phyloP scores from a whole-genome alignment of 768 basidiomycete species.

The Suillus plorans region DNA sequence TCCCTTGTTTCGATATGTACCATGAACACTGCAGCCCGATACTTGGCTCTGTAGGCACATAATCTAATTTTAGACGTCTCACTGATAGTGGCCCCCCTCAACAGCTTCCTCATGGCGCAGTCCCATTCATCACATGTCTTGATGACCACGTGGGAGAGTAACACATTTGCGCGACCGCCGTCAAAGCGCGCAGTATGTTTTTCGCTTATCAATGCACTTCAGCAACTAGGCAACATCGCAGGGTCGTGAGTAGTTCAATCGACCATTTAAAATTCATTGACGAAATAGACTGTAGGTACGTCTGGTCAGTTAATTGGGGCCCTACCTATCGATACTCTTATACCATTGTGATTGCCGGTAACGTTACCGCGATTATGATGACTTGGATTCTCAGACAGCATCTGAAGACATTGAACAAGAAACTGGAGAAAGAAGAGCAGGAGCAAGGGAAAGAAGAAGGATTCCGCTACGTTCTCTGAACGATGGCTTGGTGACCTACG shows the following conservation, averaged over 20 bases:
- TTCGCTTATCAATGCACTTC: slow-evolving; percentile 77
- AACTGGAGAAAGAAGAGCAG: slow-evolving; percentile 38
- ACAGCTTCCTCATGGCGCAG: slow-evolving; percentile 73
- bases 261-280: background rate
- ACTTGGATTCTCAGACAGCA: slow-evolving; percentile 46
- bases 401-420: slow-evolving; percentile 41
- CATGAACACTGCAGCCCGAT: slow-evolving; percentile 63
- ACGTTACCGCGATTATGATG: slow-evolving; percentile 49
- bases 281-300: slow-evolving; percentile 42
- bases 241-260: slow-evolving; percentile 60
- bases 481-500: too few relatives aligned
- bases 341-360: slow-evolving; percentile 66
- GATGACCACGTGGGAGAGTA: slow-evolving; percentile 53
- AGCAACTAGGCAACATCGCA: slow-evolving; percentile 79
- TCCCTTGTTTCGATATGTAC: slow-evolving; percentile 67
- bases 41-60: slow-evolving; percentile 55
- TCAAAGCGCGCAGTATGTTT: slow-evolving; percentile 89
- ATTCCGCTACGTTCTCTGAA: slow-evolving; percentile 52
- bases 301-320: slow-evolving; percentile 70
- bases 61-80: slow-evolving; percentile 7
- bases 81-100: slow-evolving; percentile 1
- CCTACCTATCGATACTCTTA: slow-evolving; percentile 70
- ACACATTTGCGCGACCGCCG: slow-evolving; percentile 70
- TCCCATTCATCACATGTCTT: slow-evolving; percentile 71
- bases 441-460: slow-evolving; percentile 43